Conservation (phyloP, 2,329 filamentous ascomycete species). For the Metarhizium anisopliae region DNA sequence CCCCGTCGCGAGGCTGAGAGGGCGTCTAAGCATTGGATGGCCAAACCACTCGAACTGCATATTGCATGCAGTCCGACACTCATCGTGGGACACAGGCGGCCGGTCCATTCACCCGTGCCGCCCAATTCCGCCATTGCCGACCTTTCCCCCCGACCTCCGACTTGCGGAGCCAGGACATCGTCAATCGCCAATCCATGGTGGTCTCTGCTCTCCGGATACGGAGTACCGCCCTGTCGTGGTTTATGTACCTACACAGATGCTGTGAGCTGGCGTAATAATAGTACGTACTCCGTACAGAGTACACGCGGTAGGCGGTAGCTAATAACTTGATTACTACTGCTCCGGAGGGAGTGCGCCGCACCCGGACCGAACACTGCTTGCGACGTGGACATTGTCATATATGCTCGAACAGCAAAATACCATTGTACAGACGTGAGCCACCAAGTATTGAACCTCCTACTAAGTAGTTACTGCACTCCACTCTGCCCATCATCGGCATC, state of each 20-base stretch:
- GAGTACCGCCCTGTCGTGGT: background rate
- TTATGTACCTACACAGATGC: background rate
- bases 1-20: background rate
- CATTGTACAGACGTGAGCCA: no score
- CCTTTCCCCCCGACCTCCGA: background rate
- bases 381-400: no score
- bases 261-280: no score
- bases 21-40: background rate
- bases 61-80: background rate
- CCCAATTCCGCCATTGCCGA: conserved; percentile 9
- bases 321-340: no score
- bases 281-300: no score
- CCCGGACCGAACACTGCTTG: no score
- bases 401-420: no score
- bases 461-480: no score
- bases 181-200: background rate
- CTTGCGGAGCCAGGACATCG: background rate
- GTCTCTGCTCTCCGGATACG: background rate
- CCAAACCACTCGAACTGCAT: background rate
- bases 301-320: no score
- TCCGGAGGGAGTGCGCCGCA: no score
- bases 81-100: background rate
- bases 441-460: no score
- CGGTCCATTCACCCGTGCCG: conserved; percentile 10
- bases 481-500: no score